A percentile compares a stretch with the other conserved stretches of the same genome.
Conservation (phyloP, 2,329 filamentous ascomycete genomes). For the Aureobasidium sp. region DNA sequence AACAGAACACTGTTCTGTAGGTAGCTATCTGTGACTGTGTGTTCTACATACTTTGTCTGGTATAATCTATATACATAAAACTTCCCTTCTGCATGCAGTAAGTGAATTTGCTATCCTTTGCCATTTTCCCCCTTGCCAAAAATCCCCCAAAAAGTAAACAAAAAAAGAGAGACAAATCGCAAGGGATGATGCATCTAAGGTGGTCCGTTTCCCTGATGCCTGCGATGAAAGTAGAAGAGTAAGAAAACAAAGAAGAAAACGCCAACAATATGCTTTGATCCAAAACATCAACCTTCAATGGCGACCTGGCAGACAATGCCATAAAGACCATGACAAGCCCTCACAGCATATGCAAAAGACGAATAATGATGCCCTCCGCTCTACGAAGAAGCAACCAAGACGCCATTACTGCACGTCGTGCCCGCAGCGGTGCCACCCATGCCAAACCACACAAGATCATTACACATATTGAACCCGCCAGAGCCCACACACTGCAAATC, state of each 20-base stretch:
- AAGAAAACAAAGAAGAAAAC: neutral
- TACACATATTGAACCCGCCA: slow-evolving; percentile 27
- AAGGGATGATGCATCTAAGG: neutral
- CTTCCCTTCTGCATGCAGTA: neutral
- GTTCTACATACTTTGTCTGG: slow-evolving; percentile 8
- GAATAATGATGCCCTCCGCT: neutral
- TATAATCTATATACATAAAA: slow-evolving; percentile 11
- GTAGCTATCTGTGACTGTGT: neutral
- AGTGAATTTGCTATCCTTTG: neutral
- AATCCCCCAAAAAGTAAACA: neutral
- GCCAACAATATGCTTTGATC: neutral
- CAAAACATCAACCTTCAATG: neutral
- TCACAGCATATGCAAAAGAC: neutral
- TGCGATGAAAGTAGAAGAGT: too few species aligned
- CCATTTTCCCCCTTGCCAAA: neutral
- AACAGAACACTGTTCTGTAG: too few species aligned
- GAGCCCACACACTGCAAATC: slow-evolving; percentile 24
- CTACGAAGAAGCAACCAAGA: slow-evolving; percentile 20
- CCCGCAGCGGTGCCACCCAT: slow-evolving; percentile 28
- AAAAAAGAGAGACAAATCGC: neutral
- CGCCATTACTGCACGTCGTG: slow-evolving; percentile 25
- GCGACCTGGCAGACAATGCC: neutral
- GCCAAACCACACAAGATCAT: slow-evolving; percentile 27
- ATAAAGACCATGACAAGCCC: neutral
- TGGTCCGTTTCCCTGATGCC: neutral